Evolutionary conservation across 805 yeast species (phyloP), one percentile per base, ranked within the genome.

Genomic region (Osmozyma mogii): DNA sequence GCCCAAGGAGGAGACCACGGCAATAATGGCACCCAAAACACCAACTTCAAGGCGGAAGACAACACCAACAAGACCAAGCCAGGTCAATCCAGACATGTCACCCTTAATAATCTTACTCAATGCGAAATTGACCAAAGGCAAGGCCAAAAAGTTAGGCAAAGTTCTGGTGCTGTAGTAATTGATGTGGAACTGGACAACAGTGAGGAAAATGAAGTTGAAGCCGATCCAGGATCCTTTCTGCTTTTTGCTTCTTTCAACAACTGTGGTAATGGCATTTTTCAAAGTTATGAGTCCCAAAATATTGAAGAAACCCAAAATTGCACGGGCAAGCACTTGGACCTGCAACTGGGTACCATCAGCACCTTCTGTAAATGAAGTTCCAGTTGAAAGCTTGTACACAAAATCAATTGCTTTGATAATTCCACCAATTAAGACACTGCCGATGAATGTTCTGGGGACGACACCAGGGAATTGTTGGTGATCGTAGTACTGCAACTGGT

Each of bases 401-500:
- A 25, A 25, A 17, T 44, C 44, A 8, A 38, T 35, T 0, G 72
- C 71, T 29, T 64, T 68, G 2, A 71, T 52, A 1, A 75, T 24
- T 0, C 47, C 47, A 0, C 84, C 65, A 9, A 84, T 36, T 1
- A 73, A 36, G 29, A 78, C 40, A 7, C 92, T 68, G 2, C 95
- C 94, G 9, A 84, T 47, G 45, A 87, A 88, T 0, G 95, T 73
- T 31, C 96, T 65, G 17, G 94, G 95, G 6, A 89, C 95, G 2
- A 66, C 88, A 2, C 96, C 96, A 0, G 96, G 94, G 50, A 84
- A 89, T 30, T 63, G 53, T 6, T 64, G 38, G 50, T 89, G 97
- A 48, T 89, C 96, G 49, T 69, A 89, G 28, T 58, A 37, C 15
- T 64, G 54, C 22, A 61, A 54, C 11, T 52, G 43, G 11, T 40